Base-by-base conservation (phyloP, 2,329 filamentous ascomycete genomes). In the Mariannaea sp. region DNA sequence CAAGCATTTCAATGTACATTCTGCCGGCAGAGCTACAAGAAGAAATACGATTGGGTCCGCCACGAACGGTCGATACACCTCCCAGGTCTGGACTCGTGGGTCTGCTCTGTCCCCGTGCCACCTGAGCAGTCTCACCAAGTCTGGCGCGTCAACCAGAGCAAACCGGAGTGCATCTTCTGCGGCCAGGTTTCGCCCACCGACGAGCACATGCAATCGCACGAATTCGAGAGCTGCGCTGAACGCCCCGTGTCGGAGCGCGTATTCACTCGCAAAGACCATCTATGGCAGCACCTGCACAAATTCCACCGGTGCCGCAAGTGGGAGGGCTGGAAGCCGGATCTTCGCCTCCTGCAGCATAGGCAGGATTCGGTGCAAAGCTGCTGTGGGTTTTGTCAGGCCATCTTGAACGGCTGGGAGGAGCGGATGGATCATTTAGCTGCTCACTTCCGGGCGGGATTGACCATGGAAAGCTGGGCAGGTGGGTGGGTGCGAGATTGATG, bases 21-120 rank as follows among this genome's bases (percentile, higher is more conserved):
- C 50, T 76, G 74, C 48, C 56, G 59, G 5, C 71, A 73, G 20
- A 65, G 56, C 33, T 76, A 76, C 47, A 70, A 68, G 47, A 75
- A 73, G 45, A 72, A 70, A 35, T 74, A 74, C 46, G 74, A 76
- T 47, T 74, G 72, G 71, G 65, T 70, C 10, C 70, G 80, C 1
- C 80, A 82, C 56, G 80, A 81, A 53, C 73, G 79, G 33, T 77
- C 77, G 1, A 68, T 81, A 3, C 78, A 82, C 56, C 64, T 80
- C 2, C 68, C 77, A 4, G 69, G 70, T 0, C 69, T 72, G 5
- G 68, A 71, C 30, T 69, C 67, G 0, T 82, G 76, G 77, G 75
- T 83, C 5, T 86, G 83, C 58, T 75, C 76, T 0, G 73, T 71
- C 1, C 72, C 72, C 4, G 53, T 71, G 3, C 59, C 65, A 1